Percentiles rank a stretch among this genome's conserved stretches.
Evolutionary conservation across 768 basidiomycete species (phyloP).

Genomic region (Leccinellum luteum): DNA sequence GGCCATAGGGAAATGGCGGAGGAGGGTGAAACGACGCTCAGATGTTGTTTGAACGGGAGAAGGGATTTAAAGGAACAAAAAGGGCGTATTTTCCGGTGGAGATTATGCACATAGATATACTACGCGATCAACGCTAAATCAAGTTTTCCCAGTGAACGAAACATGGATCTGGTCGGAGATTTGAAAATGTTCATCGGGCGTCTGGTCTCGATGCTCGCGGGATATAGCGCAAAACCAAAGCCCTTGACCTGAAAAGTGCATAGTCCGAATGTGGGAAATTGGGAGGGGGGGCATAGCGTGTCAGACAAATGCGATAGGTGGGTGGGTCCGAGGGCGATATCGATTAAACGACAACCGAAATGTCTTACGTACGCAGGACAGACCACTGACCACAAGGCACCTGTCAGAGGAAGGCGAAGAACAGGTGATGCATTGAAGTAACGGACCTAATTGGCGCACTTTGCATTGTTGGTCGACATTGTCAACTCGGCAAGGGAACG

Average conservation of each 20-base stretch:
- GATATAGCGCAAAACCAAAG: slow-evolving; percentile 33
- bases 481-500: slow-evolving; percentile 26
- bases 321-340: slow-evolving; percentile 39
- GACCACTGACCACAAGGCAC: slow-evolving; percentile 32
- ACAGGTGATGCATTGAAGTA: slow-evolving; percentile 25
- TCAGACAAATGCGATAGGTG: slow-evolving; percentile 32
- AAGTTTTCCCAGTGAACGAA: slow-evolving; percentile 35
- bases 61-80: slow-evolving; percentile 32
- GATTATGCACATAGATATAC: slow-evolving; percentile 41
- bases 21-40: slow-evolving; percentile 23
- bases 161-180: slow-evolving; percentile 38
- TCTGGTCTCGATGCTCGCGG: slow-evolving; percentile 38
- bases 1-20: slow-evolving; percentile 27
- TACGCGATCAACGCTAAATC: slow-evolving; percentile 39
- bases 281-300: slow-evolving; percentile 25
- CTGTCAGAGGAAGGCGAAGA: slow-evolving; percentile 32
- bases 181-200: slow-evolving; percentile 34
- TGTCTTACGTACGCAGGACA: slow-evolving; percentile 33
- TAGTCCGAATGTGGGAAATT: slow-evolving; percentile 34
- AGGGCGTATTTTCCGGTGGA: slow-evolving; percentile 30
- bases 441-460: slow-evolving; percentile 33
- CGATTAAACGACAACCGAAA: slow-evolving; percentile 38
- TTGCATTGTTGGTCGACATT: slow-evolving; percentile 32
- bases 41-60: slow-evolving; percentile 19
- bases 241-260: slow-evolving; percentile 33